These are phyloP conservation scores for Excoecaria agallocha DNA, from an alignment of 345 rosid genomes.

Conservation along the genomic window DNA sequence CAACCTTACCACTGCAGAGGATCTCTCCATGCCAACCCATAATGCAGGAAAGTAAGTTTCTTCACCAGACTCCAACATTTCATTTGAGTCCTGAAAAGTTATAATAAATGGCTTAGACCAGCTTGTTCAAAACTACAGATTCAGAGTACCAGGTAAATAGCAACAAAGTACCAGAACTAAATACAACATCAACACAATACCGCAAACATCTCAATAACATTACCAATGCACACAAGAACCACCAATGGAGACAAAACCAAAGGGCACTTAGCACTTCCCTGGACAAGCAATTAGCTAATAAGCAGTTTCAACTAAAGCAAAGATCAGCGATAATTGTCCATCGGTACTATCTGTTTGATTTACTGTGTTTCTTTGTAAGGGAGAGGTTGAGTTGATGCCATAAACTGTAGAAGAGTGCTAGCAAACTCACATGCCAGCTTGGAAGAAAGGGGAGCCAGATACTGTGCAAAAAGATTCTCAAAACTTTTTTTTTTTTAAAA, in stretches of 20 bases:
- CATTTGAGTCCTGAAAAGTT: slow-evolving; percentile 56
- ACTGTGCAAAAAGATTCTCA: neutral
- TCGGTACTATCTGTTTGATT: neutral
- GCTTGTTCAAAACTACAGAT: neutral
- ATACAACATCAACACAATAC: neutral
- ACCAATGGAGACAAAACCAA: neutral
- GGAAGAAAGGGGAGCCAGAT: no score
- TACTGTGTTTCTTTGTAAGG: neutral
- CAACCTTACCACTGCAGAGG: slow-evolving; percentile 64
- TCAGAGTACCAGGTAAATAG: neutral
- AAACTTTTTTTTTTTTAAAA: neutral
- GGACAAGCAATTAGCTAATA: neutral
- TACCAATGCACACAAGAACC: neutral
- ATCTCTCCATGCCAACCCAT: slow-evolving; percentile 54
- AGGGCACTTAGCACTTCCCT: neutral
- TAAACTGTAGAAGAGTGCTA: neutral
- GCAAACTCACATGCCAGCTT: neutral
- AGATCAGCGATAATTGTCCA: neutral
- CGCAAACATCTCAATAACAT: slow-evolving; percentile 5
- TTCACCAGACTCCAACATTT: slow-evolving; percentile 74
- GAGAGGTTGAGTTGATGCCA: neutral
- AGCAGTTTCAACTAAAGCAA: neutral
- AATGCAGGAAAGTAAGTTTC: slow-evolving; percentile 85
- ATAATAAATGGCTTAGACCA: slow-evolving; percentile 19
- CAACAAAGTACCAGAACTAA: neutral